These are phyloP conservation scores for Alternaria ethzedia DNA, from an alignment of 2,329 filamentous ascomycete species.

Conservation along the genomic window DNA sequence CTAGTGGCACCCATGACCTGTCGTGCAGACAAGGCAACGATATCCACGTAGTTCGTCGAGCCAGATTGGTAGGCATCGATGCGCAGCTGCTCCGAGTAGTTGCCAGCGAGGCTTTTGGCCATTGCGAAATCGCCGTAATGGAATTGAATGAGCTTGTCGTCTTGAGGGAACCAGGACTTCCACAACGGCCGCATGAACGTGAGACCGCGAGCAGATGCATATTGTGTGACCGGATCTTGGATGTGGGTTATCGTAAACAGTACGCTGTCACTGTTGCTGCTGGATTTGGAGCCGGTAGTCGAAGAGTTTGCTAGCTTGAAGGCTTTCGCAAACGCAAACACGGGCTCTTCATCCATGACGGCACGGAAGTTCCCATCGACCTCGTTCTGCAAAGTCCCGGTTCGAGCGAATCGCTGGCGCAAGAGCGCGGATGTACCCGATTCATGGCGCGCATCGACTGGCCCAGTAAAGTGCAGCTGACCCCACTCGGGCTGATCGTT, in stretches of 20 bases:
- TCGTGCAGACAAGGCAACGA: constrained; percentile 77
- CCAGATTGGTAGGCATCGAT: constrained; percentile 76
- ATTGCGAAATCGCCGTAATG: constrained; percentile 77
- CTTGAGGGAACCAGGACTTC: constrained; percentile 73
- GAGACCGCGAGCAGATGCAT: constrained; percentile 75
- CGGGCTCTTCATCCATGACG: constrained; percentile 79
- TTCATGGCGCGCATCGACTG: constrained; percentile 71
- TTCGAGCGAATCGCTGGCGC: constrained; percentile 72
- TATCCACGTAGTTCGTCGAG: constrained; percentile 76
- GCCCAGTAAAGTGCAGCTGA: constrained; percentile 76
- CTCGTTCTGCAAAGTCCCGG: constrained; percentile 69
- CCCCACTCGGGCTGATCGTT: constrained; percentile 84
- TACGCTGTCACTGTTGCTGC: constrained; percentile 58
- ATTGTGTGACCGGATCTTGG: constrained; percentile 81
- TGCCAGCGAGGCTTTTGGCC: constrained; percentile 68
- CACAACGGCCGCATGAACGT: constrained; percentile 81
- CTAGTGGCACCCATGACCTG: constrained; percentile 81
- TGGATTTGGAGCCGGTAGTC: constrained; percentile 2
- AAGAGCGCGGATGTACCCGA: constrained; percentile 71
- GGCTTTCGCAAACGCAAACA: constrained; percentile 71
- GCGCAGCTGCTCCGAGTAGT: constrained; percentile 75
- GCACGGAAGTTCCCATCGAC: constrained; percentile 71
- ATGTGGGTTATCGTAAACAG: constrained; percentile 79
- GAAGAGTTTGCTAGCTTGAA: constrained; percentile 41
- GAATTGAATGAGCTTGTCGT: constrained; percentile 71